Evolutionary conservation across 1,284 basidiomycete genomes (phyloP).

Genomic region (Volvariella volvacea): DNA sequence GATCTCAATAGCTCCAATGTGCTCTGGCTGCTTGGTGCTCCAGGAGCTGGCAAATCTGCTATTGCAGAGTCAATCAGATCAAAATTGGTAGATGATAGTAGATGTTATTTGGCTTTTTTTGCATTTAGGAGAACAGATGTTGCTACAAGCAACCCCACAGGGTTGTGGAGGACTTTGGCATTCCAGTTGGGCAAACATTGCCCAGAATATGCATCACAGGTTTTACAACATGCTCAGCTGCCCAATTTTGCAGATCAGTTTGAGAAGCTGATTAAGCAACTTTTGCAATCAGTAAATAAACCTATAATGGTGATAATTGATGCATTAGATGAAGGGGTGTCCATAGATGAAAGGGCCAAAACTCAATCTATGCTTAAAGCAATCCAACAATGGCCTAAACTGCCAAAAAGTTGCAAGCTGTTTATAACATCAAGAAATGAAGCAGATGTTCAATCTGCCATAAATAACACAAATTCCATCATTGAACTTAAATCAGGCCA

Average conservation of each 20-base stretch:
- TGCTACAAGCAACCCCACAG: background rate
- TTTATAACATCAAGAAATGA: background rate
- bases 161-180: background rate
- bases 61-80: slow-evolving; percentile 3
- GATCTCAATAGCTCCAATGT: too few relatives aligned
- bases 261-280: background rate
- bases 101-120: too few relatives aligned
- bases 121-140: background rate
- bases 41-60: slow-evolving; percentile 7
- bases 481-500: background rate
- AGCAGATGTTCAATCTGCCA: background rate
- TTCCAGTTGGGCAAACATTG: background rate
- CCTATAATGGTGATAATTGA: slow-evolving; percentile 14
- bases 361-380: background rate
- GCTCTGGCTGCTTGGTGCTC: background rate
- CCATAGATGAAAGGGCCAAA: background rate
- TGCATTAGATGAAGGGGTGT: slow-evolving; percentile 13
- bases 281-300: background rate
- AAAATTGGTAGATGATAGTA: background rate
- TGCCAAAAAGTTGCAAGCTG: background rate
- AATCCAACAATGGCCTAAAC: background rate
- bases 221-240: background rate
- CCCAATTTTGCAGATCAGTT: background rate
- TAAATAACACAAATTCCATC: background rate
- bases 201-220: background rate